phyloP scores from a whole-genome alignment of 2,329 filamentous ascomycete genomes.

The Epichloe sp. region DNA sequence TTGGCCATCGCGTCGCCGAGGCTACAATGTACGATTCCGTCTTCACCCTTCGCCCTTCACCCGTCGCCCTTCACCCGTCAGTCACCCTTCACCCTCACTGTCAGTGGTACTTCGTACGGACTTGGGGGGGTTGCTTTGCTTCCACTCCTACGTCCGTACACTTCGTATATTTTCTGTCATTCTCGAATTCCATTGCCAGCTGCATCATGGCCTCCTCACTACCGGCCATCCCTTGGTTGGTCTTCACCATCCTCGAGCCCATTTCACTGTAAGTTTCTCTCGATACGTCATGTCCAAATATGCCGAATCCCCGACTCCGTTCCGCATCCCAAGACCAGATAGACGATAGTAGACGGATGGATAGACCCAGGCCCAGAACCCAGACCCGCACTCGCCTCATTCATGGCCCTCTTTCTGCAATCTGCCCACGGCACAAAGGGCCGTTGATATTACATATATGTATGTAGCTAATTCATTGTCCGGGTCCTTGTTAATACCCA shows the following conservation, averaged over 20 bases:
- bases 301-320: conserved; percentile 1
- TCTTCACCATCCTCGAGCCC: conserved; percentile 58
- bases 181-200: neutral
- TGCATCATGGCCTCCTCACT: conserved; percentile 45
- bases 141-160: too few relatives aligned
- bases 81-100: too few relatives aligned
- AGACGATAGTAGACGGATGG: too few relatives aligned
- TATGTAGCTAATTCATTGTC: conserved; percentile 8
- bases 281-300: neutral
- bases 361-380: neutral
- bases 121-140: too few relatives aligned
- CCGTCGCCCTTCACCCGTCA: too few relatives aligned
- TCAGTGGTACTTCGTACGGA: too few relatives aligned
- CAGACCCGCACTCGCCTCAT: neutral
- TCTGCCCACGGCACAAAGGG: neutral
- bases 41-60: too few relatives aligned
- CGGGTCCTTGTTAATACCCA: neutral
- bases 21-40: neutral
- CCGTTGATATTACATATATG: neutral
- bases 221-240: conserved; percentile 47
- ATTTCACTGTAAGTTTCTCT: conserved; percentile 44
- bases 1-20: neutral
- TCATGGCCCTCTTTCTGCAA: neutral
- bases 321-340: neutral
- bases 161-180: too few relatives aligned